These are phyloP conservation scores for Musa schizocarpa DNA, from an alignment of 176 grass and related monocot genomes.

Conservation along the genomic window DNA sequence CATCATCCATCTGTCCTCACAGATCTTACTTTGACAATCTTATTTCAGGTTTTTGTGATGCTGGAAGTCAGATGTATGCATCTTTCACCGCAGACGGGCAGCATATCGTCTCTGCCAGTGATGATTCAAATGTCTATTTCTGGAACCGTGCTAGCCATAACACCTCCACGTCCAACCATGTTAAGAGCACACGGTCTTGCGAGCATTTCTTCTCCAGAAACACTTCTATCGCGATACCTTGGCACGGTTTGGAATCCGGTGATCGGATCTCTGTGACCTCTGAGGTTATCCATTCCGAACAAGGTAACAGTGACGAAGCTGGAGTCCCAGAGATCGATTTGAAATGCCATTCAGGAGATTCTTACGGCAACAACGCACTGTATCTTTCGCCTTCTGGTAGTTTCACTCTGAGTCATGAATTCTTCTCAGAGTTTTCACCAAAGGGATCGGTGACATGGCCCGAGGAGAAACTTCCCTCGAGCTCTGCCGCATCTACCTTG, in stretches of 20 bases:
- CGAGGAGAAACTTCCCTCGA: slow-evolving; percentile 68
- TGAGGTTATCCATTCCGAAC: slow-evolving; percentile 5
- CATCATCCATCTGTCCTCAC: background rate
- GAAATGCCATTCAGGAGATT: slow-evolving; percentile 18
- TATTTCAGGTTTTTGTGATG: slow-evolving; percentile 45
- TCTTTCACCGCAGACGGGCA: slow-evolving; percentile 65
- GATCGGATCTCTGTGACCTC: background rate
- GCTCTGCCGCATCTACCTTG: slow-evolving; percentile 24
- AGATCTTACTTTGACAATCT: background rate
- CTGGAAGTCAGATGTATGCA: slow-evolving; percentile 47
- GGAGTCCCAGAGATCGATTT: slow-evolving; percentile 16
- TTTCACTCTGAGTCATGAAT: slow-evolving; percentile 54
- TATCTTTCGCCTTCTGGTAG: slow-evolving; percentile 40
- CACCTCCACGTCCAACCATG: slow-evolving; percentile 32
- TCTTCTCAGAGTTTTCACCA: slow-evolving; percentile 35
- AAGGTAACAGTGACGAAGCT: slow-evolving; percentile 13
- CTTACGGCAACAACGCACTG: slow-evolving; percentile 13
- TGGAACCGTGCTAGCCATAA: slow-evolving; percentile 65
- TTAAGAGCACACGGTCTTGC: slow-evolving; percentile 62
- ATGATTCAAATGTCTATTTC: slow-evolving; percentile 73
- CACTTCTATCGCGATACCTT: slow-evolving; percentile 64
- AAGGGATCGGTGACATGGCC: slow-evolving; percentile 78
- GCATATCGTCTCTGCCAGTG: slow-evolving; percentile 57
- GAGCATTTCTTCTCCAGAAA: slow-evolving; percentile 57
- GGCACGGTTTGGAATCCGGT: slow-evolving; percentile 35